Evolutionary conservation across 2,329 filamentous ascomycete genomes (phyloP), one percentile per base, ranked within the genome.

Genomic region (Aspergillus costaricaensis): DNA sequence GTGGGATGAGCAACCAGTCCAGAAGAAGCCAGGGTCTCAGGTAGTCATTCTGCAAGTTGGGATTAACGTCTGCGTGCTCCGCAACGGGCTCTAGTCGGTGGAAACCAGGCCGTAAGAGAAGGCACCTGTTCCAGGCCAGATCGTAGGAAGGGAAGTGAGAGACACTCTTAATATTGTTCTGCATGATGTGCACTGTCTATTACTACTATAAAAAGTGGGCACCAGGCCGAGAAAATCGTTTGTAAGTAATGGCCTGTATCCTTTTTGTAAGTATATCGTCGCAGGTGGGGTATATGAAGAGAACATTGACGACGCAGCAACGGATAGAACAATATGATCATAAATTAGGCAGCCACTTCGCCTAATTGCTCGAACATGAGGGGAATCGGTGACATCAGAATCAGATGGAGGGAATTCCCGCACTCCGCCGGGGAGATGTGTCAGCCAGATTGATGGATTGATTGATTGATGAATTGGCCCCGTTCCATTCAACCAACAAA

Each of bases 51-150:
- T 30, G 41, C 41, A 44, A 14, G 41, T 14, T 44, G 41, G 12
- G 47, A 50, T 50, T 30, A 50, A 50, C 47, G 47, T 25, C 47
- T 50, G 27, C 47, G 32, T 30, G 47, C 47, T 50, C 47, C 47
- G 47, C 47, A 50, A 50, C 47, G 47, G 47, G 47, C 47, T 30
- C 25, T 50, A 50, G 25, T 27, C 47, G 41, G 41, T 44, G 41
- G 41, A 44, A 44, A 44, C 41, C 17, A 21, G 19, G 10, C 41
- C 41, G 19, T 50, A n/a, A 10, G 32, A 25, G 17, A 44, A 44
- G 12, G 23, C 19, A 44, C 41, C 47, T 30, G 47, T 27, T n/a
- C 25, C 27, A 30, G 25, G 23, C 23, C n/a, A 30, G 23, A 50
- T 50, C 23, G 25, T 50, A 50, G n/a, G 47, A 10, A 50, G 47